phyloP scores from a whole-genome alignment of 495 filamentous ascomycete species.

The Aspergillus kassunensis region DNA sequence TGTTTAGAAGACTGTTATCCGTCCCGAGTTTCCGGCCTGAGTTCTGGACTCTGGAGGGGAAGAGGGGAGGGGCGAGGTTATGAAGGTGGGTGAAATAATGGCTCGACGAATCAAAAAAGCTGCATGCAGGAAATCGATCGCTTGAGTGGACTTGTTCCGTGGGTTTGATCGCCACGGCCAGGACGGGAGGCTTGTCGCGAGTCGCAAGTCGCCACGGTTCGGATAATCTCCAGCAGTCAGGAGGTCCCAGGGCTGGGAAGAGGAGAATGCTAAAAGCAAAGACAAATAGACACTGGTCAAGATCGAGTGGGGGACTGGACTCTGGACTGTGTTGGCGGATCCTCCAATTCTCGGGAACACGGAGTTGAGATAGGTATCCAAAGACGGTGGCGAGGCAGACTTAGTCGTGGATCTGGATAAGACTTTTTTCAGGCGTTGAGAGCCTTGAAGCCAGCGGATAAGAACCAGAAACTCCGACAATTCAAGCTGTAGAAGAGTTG shows the following conservation, averaged over 20 bases:
- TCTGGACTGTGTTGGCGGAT: constrained; percentile 1
- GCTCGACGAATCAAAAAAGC: constrained; percentile 23
- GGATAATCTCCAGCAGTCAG: not conserved
- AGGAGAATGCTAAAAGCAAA: constrained; percentile 4
- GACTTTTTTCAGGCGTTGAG: not conserved
- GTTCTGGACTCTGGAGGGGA: not conserved
- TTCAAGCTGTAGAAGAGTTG: not conserved
- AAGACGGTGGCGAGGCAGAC: constrained; percentile 8
- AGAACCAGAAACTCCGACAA: not conserved
- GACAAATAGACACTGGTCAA: not conserved
- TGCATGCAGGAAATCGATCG: constrained; percentile 3
- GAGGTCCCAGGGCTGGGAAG: not conserved
- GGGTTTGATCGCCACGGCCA: constrained; percentile 17
- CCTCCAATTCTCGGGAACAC: too few species aligned
- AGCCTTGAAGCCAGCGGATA: not conserved
- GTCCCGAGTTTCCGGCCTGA: not conserved
- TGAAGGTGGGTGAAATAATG: constrained; percentile 7
- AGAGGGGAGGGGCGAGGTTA: constrained; percentile 8
- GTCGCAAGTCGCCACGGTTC: constrained; percentile 15
- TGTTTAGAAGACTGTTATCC: not conserved
- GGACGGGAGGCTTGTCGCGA: constrained; percentile 3
- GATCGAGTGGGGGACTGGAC: constrained; percentile 1
- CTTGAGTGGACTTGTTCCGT: constrained; percentile 14
- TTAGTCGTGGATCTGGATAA: not conserved
- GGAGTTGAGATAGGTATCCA: too few species aligned